Evolutionary conservation across 306 rosid genomes (phyloP).

Genomic region (Acmispon strigosus): DNA sequence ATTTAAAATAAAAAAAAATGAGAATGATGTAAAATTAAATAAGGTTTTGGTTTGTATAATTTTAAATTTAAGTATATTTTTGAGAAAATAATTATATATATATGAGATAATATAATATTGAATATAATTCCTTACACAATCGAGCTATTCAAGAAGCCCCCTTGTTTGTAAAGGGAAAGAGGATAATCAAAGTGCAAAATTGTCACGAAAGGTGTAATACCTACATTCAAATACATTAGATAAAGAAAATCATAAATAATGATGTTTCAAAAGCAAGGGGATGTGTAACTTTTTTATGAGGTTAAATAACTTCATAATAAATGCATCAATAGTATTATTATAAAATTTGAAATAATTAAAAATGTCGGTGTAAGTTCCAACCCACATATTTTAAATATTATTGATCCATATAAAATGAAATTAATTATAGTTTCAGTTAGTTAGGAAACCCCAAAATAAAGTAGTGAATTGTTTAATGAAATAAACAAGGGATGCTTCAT

Average conservation of each 20-base stretch:
- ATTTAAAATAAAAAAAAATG: not conserved
- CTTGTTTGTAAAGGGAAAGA: not conserved
- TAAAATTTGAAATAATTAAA: too few species aligned
- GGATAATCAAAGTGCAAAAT: conserved; percentile 19
- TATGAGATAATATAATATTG: not conserved
- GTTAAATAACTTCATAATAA: too few species aligned
- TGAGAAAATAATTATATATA: not conserved
- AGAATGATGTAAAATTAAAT: not conserved
- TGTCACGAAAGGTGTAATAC: conserved; percentile 20
- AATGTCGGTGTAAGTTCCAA: too few species aligned
- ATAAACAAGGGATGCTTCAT: not conserved
- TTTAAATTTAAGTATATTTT: not conserved
- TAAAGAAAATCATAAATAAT: not conserved
- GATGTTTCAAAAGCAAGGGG: not conserved
- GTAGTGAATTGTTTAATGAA: too few species aligned
- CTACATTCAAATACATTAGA: not conserved
- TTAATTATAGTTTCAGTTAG: too few species aligned
- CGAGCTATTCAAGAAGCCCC: conserved; percentile 2
- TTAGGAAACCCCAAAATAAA: too few species aligned
- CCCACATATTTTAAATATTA: too few species aligned
- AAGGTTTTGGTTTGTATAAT: not conserved
- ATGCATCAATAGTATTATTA: too few species aligned
- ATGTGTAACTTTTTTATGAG: too few species aligned
- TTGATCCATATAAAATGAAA: too few species aligned
- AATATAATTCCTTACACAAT: conserved; percentile 20